phyloP scores from a whole-genome alignment of 768 basidiomycete species.

The Lactarius indigo region DNA sequence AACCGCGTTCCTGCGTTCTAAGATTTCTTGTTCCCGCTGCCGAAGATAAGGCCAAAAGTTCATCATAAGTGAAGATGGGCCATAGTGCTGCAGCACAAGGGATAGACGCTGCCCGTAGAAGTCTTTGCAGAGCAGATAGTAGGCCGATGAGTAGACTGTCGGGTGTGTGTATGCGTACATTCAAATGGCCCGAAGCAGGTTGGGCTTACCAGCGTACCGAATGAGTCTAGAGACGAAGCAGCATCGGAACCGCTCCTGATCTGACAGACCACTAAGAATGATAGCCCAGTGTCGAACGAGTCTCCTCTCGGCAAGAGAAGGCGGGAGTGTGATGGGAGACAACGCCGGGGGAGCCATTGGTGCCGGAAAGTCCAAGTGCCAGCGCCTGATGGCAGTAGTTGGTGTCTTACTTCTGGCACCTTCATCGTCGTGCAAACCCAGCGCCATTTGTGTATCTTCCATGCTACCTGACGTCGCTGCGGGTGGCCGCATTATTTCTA shows the following conservation, averaged over 20 bases:
- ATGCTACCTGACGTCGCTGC: too few relatives aligned
- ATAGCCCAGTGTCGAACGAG: slow-evolving; percentile 50
- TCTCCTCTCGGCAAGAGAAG: slow-evolving; percentile 55
- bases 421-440: not conserved
- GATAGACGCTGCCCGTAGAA: slow-evolving; percentile 52
- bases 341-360: slow-evolving; percentile 31
- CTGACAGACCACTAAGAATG: slow-evolving; percentile 47
- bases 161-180: not conserved
- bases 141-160: slow-evolving; percentile 63
- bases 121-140: slow-evolving; percentile 40
- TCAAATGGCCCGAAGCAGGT: not conserved
- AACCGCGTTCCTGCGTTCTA: slow-evolving; percentile 39
- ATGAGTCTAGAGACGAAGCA: slow-evolving; percentile 55
- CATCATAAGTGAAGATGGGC: slow-evolving; percentile 40
- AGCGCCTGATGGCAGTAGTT: slow-evolving; percentile 22
- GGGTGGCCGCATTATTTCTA: not conserved
- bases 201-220: slow-evolving; percentile 56
- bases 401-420: not conserved
- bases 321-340: slow-evolving; percentile 49
- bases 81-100: slow-evolving; percentile 36
- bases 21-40: slow-evolving; percentile 44
- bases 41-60: slow-evolving; percentile 74
- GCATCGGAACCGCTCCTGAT: slow-evolving; percentile 44
- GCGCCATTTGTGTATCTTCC: not conserved
- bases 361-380: slow-evolving; percentile 38